These are phyloP conservation scores for Populus hybrid DNA, from an alignment of 441 rosid genomes.

Conservation along the genomic window DNA sequence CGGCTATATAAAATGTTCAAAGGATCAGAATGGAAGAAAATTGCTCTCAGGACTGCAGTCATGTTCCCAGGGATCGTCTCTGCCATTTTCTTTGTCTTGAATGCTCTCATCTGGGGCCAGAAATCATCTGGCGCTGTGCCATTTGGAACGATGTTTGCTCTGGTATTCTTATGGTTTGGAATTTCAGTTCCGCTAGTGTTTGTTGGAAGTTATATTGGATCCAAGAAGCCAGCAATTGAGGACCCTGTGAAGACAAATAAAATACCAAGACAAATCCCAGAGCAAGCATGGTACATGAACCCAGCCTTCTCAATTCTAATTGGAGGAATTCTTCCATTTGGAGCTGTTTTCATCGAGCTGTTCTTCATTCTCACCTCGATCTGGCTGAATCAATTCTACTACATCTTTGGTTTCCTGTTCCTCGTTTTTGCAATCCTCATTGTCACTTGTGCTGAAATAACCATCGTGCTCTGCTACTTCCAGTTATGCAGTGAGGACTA, in stretches of 20 bases:
- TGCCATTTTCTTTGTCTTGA: constrained; percentile 68
- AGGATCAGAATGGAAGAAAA: constrained; percentile 88
- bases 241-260: constrained; percentile 46
- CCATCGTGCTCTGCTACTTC: constrained; percentile 88
- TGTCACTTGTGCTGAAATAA: constrained; percentile 89
- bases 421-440: constrained; percentile 75
- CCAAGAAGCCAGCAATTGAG: constrained; percentile 64
- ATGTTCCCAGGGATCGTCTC: constrained; percentile 75
- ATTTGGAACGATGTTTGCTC: constrained; percentile 90
- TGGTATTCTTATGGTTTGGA: constrained; percentile 87
- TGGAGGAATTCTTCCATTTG: no score
- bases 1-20: constrained; percentile 76
- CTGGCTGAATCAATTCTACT: constrained; percentile 95
- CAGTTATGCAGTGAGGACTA: constrained; percentile 97
- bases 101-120: constrained; percentile 90
- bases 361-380: constrained; percentile 92
- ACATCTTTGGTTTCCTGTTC: constrained; percentile 95
- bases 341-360: constrained; percentile 68
- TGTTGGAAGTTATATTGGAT: constrained; percentile 77
- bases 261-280: no score
- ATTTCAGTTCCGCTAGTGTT: constrained; percentile 87
- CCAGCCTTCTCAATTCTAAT: no score
- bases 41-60: constrained; percentile 70
- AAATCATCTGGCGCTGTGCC: constrained; percentile 95
- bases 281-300: no score